Conservation (phyloP, 768 basidiomycete species). For the Russula emetica region DNA sequence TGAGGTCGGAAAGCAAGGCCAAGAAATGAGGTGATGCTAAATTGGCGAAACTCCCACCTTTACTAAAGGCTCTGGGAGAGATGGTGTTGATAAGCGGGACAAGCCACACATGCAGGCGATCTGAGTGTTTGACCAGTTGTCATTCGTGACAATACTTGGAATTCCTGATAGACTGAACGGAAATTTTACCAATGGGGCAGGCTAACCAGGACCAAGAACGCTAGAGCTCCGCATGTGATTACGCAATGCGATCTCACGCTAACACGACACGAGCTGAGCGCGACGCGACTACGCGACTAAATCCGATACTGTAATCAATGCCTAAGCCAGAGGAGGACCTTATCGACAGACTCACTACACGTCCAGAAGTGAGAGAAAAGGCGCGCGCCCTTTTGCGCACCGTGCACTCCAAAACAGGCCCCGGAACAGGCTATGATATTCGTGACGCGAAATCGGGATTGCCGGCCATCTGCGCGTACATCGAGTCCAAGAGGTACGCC, state of each 20-base stretch:
- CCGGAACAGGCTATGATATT: slow-evolving; percentile 48
- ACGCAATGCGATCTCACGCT: slow-evolving; percentile 10
- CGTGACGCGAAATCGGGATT: slow-evolving; percentile 40
- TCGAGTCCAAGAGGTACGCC: slow-evolving; percentile 47
- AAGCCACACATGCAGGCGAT: too few relatives aligned
- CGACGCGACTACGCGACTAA: not conserved
- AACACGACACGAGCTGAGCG: slow-evolving; percentile 12
- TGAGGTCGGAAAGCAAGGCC: too few relatives aligned
- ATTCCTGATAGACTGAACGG: too few relatives aligned
- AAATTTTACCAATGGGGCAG: too few relatives aligned
- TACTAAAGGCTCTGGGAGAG: too few relatives aligned
- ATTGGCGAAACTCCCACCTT: too few relatives aligned
- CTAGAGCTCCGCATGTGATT: too few relatives aligned
- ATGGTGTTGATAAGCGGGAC: too few relatives aligned
- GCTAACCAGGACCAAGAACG: too few relatives aligned
- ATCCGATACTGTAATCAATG: slow-evolving; percentile 6
- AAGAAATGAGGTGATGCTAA: too few relatives aligned
- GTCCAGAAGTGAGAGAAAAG: slow-evolving; percentile 35
- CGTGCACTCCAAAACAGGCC: slow-evolving; percentile 42
- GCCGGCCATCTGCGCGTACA: slow-evolving; percentile 47
- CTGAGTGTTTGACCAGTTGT: too few relatives aligned
- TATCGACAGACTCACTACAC: slow-evolving; percentile 19
- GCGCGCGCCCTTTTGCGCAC: slow-evolving; percentile 37
- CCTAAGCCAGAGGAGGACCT: slow-evolving; percentile 24
- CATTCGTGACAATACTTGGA: too few relatives aligned